Percentiles rank a stretch among this genome's conserved stretches.
Conservation (phyloP, 148 eudicot genomes). For the Beta vulgaris region DNA sequence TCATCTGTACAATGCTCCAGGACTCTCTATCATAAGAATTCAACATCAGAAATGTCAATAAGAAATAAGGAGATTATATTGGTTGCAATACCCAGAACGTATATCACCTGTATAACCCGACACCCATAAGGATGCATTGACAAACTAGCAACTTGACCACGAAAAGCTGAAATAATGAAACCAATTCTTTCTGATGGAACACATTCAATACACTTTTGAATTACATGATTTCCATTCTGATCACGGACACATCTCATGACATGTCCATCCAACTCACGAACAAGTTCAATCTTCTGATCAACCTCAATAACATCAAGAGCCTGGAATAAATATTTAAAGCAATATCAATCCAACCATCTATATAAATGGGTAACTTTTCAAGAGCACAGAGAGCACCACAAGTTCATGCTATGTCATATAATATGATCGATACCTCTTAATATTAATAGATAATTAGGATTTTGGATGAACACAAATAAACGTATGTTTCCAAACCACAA, state of each 20-base stretch:
- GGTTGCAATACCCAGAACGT: not conserved
- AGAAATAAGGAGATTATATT: not conserved
- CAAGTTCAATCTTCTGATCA: slow-evolving; percentile 78
- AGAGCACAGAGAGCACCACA: too few species aligned
- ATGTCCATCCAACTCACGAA: slow-evolving; percentile 84
- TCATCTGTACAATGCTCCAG: slow-evolving; percentile 77
- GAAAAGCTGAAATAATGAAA: slow-evolving; percentile 73
- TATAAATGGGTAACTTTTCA: too few species aligned
- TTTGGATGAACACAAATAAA: too few species aligned
- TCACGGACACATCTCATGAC: slow-evolving; percentile 83
- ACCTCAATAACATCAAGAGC: slow-evolving; percentile 87
- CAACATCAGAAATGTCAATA: slow-evolving; percentile 11
- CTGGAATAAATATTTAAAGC: slow-evolving; percentile 35
- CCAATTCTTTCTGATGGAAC: slow-evolving; percentile 67
- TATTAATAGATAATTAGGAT: too few species aligned
- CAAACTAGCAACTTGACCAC: slow-evolving; percentile 65
- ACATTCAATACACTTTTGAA: slow-evolving; percentile 89
- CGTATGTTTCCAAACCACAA: too few species aligned
- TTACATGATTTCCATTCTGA: slow-evolving; percentile 95
- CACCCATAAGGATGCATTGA: slow-evolving; percentile 97
- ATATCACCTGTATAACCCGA: slow-evolving; percentile 84
- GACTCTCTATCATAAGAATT: slow-evolving; percentile 53
- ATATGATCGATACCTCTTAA: too few species aligned
- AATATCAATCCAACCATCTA: too few species aligned
- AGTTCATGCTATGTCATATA: too few species aligned